These are phyloP conservation scores for Xylaria hypoxylon DNA, from an alignment of 2,329 filamentous ascomycete genomes.

Conservation along the genomic window DNA sequence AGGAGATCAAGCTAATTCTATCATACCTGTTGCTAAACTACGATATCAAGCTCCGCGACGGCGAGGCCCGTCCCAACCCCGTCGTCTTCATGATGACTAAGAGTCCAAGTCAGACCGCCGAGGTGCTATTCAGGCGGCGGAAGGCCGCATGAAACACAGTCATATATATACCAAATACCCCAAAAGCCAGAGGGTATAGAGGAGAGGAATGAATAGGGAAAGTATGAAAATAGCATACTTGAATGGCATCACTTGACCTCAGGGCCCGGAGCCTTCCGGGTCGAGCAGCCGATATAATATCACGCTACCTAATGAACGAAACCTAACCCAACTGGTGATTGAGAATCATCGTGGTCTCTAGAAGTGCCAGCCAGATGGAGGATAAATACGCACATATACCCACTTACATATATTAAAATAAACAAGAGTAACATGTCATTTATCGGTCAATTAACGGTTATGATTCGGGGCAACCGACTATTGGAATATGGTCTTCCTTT, in stretches of 20 bases:
- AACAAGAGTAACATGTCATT: neutral
- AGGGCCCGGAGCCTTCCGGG: constrained; percentile 34
- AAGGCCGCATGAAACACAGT: neutral
- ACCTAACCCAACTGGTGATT: neutral
- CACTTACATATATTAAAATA: neutral
- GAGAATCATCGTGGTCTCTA: neutral
- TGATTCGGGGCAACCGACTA: neutral
- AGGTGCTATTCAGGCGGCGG: constrained; percentile 48
- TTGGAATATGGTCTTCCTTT: neutral
- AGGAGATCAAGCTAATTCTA: constrained; percentile 60
- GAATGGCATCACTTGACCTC: constrained; percentile 13
- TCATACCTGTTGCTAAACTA: constrained; percentile 56
- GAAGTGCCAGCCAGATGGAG: neutral
- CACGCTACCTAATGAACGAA: neutral
- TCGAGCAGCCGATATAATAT: neutral
- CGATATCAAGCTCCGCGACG: constrained; percentile 52
- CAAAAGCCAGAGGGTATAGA: neutral
- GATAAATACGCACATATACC: constrained; percentile 23
- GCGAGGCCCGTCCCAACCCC: constrained; percentile 45
- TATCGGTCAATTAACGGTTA: neutral
- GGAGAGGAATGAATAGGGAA: neutral
- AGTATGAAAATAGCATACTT: neutral
- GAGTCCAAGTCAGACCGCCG: constrained; percentile 49
- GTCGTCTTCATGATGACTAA: constrained; percentile 53
- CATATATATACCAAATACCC: neutral